Conservation (phyloP, 768 basidiomycete genomes). For the Leccinum uliginosum region DNA sequence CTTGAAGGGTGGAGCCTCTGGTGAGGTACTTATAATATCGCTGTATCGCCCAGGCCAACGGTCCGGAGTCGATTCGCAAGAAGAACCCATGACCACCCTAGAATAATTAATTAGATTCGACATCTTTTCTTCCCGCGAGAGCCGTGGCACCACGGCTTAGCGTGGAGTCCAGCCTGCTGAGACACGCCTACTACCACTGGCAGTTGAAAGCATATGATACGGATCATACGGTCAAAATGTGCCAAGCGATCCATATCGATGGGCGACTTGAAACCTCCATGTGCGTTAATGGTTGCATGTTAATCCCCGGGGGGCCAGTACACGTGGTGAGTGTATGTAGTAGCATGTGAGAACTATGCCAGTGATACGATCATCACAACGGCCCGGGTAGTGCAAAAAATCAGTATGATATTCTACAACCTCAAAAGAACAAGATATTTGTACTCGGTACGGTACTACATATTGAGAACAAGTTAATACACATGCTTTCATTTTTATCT, state of each 20-base stretch:
- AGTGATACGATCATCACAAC: too few relatives aligned
- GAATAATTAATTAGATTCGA: slow-evolving; percentile 5
- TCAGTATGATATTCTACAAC: too few relatives aligned
- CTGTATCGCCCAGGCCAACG: neutral
- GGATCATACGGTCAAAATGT: neutral
- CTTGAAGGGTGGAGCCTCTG: neutral
- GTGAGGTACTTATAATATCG: slow-evolving; percentile 14
- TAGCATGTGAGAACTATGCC: too few relatives aligned
- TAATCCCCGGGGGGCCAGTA: too few relatives aligned
- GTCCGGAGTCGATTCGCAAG: slow-evolving; percentile 7
- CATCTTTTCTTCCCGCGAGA: slow-evolving; percentile 2
- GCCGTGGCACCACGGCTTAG: slow-evolving; percentile 14
- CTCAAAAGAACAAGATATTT: too few relatives aligned
- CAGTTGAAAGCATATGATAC: neutral
- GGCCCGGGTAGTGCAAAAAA: too few relatives aligned
- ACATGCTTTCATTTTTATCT: too few relatives aligned
- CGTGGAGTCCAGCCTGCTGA: neutral
- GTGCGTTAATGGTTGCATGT: neutral
- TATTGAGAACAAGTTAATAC: too few relatives aligned
- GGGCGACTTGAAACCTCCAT: neutral
- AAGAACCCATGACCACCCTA: slow-evolving; percentile 15
- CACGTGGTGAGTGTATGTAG: too few relatives aligned
- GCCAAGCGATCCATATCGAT: neutral
- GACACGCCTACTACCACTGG: neutral
- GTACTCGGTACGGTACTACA: too few relatives aligned